Percentiles rank a stretch among this genome's conserved stretches.
Evolutionary conservation across 1,139 yeast genomes (phyloP).

Genomic region (Magnusiomyces sp.): DNA sequence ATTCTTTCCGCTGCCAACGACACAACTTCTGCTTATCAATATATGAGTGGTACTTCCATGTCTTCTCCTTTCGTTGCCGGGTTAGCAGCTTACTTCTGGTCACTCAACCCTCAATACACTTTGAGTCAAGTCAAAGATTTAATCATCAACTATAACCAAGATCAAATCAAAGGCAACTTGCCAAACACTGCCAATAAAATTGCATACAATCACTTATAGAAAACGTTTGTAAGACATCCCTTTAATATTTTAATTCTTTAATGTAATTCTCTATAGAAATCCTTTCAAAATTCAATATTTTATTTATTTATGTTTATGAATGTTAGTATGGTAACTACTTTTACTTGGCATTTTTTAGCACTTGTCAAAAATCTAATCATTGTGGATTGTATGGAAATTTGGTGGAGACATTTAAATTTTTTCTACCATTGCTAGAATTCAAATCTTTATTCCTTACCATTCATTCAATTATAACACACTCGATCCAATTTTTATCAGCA

Average conservation of each 20-base stretch:
- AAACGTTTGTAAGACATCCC: no score
- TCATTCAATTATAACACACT: no score
- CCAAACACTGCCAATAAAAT: conserved; percentile 23
- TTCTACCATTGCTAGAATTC: no score
- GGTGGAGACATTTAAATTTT: no score
- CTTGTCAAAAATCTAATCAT: no score
- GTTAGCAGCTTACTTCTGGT: conserved; percentile 30
- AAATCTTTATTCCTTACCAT: no score
- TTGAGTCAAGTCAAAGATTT: conserved; percentile 11
- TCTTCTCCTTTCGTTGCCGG: conserved; percentile 87
- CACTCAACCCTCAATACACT: conserved; percentile 8
- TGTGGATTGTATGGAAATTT: no score
- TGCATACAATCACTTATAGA: conserved; percentile 21
- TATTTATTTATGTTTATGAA: not conserved
- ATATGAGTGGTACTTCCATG: conserved; percentile 83
- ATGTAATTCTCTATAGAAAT: not conserved
- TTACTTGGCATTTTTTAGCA: no score
- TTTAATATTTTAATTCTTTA: no score
- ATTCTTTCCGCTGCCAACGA: conserved; percentile 49
- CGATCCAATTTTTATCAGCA: no score
- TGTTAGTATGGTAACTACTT: no score
- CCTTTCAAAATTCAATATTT: not conserved
- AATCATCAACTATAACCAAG: conserved; percentile 20
- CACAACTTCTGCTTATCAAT: conserved; percentile 70
- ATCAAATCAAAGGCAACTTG: conserved; percentile 16